phyloP scores from a whole-genome alignment of 2,329 filamentous ascomycete genomes.

The Scorias spongiosa region DNA sequence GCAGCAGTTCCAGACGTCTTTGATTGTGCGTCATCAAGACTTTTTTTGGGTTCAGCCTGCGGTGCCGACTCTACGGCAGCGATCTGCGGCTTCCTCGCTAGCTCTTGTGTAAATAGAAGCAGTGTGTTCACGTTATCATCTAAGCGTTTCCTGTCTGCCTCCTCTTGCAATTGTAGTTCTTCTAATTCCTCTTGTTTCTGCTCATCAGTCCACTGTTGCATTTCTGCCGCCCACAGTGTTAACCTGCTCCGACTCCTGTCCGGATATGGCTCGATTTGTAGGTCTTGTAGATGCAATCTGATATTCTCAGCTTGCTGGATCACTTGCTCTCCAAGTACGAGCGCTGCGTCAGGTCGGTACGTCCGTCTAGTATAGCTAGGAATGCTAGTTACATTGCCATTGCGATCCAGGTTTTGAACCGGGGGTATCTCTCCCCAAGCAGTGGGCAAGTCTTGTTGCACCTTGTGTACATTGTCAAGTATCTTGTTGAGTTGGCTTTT shows the following conservation, averaged over 20 bases:
- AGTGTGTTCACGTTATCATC: background rate
- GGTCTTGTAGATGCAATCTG: background rate
- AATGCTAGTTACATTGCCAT: no score
- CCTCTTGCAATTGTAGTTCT: background rate
- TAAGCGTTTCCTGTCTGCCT: background rate
- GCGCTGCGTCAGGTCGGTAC: no score
- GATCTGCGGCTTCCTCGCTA: background rate
- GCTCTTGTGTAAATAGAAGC: background rate
- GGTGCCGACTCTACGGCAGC: background rate
- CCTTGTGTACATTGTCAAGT: background rate
- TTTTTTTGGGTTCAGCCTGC: background rate
- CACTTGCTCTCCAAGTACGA: no score
- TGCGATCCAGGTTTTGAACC: no score
- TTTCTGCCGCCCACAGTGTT: background rate
- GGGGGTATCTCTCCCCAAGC: no score
- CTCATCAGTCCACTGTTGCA: background rate
- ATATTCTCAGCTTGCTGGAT: background rate
- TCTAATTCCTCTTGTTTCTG: background rate
- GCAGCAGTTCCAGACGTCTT: background rate
- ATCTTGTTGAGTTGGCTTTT: background rate
- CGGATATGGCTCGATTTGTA: background rate
- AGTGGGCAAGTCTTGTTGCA: no score
- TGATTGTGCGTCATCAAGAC: background rate
- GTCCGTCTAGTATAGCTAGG: no score
- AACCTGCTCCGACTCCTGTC: background rate